These are phyloP conservation scores for Spergularia marina DNA, from an alignment of 148 eudicot genomes.

Conservation along the genomic window DNA sequence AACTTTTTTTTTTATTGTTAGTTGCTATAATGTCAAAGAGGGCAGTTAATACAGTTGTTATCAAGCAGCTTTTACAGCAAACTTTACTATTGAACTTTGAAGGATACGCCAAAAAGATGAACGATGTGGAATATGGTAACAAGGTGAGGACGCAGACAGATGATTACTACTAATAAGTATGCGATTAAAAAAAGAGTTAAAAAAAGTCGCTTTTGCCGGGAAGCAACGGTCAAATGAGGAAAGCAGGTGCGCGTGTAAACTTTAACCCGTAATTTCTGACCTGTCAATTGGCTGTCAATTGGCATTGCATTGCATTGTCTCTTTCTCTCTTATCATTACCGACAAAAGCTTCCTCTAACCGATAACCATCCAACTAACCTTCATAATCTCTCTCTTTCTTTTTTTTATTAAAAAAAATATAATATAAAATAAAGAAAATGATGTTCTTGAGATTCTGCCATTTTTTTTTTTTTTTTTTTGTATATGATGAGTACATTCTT, in stretches of 20 bases:
- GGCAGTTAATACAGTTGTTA: too few relatives aligned
- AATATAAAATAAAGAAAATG: too few relatives aligned
- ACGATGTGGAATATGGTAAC: neutral
- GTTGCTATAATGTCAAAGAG: too few relatives aligned
- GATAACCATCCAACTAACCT: slow-evolving; percentile 12
- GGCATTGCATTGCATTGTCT: neutral
- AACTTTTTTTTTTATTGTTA: too few relatives aligned
- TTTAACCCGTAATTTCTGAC: slow-evolving; percentile 16
- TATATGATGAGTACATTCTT: too few relatives aligned
- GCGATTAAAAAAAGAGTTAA: too few relatives aligned
- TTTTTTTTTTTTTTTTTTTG: too few relatives aligned
- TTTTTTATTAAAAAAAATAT: too few relatives aligned
- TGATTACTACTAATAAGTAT: neutral
- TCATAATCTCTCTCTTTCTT: neutral
- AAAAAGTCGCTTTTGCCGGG: slow-evolving; percentile 13
- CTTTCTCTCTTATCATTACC: slow-evolving; percentile 30
- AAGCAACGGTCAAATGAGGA: slow-evolving; percentile 34
- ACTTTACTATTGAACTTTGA: neutral
- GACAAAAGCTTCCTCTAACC: slow-evolving; percentile 28
- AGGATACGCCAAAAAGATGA: too few relatives aligned
- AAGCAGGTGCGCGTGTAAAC: slow-evolving; percentile 26
- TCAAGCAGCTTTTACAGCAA: neutral
- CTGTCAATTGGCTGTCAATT: slow-evolving; percentile 45
- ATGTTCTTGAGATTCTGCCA: too few relatives aligned
- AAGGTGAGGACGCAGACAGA: neutral